Percentiles rank a stretch among this genome's conserved stretches.
Evolutionary conservation across 225 moss, liverwort and hornwort species (phyloP).

Genomic region (Pleurozium schreberi): DNA sequence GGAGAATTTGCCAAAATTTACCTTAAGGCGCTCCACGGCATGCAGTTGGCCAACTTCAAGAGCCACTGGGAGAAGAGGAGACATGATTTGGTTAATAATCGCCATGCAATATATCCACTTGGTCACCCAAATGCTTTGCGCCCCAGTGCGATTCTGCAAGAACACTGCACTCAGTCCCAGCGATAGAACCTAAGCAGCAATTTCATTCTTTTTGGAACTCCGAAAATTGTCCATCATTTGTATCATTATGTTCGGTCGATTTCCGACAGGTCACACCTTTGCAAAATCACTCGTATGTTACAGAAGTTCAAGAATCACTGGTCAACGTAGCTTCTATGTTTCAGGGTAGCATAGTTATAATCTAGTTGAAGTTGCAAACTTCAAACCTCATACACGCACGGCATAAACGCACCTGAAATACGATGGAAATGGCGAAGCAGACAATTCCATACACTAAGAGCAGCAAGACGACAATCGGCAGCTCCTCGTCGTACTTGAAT

Average conservation of each 20-base stretch:
- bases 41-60: constrained; percentile 88
- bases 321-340: neutral
- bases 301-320: neutral
- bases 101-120: constrained; percentile 95
- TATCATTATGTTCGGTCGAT: neutral
- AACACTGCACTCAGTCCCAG: neutral
- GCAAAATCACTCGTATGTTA: neutral
- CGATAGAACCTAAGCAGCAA: neutral
- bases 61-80: constrained; percentile 83
- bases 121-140: constrained; percentile 68
- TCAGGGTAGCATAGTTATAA: neutral
- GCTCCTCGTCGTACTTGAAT: constrained; percentile 89
- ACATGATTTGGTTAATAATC: constrained; percentile 68
- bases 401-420: constrained; percentile 42
- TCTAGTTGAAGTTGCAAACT: neutral
- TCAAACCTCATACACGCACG: neutral
- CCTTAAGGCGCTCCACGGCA: constrained; percentile 82
- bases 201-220: neutral
- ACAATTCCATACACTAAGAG: constrained; percentile 54
- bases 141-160: constrained; percentile 46
- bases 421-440: constrained; percentile 52
- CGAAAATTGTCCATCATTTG: neutral
- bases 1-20: neutral
- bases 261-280: neutral
- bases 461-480: constrained; percentile 57